phyloP scores from a whole-genome alignment of 23 red algal species.

The Gracilariopsis chorda region DNA sequence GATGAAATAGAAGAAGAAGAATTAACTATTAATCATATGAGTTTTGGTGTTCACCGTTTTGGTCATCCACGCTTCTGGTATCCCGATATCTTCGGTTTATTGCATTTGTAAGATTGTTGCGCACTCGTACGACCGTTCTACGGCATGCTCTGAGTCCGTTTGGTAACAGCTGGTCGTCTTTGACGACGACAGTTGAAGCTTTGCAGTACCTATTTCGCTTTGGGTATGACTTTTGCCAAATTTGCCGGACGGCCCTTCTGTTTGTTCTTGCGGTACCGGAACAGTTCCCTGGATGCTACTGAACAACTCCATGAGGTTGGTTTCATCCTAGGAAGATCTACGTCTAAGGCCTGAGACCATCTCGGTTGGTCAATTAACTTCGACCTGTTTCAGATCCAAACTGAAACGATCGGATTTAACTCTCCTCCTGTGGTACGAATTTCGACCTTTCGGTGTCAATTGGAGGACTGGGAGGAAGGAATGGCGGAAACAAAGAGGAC shows the following conservation, averaged over 20 bases:
- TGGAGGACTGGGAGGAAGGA: too few species aligned
- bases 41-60: background rate
- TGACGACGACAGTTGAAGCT: background rate
- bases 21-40: too few species aligned
- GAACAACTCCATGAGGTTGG: background rate
- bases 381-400: background rate
- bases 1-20: too few species aligned
- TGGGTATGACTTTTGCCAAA: background rate
- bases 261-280: background rate
- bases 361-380: background rate
- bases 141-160: background rate
- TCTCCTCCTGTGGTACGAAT: background rate
- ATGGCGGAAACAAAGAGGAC: too few species aligned
- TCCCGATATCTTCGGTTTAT: background rate
- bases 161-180: background rate
- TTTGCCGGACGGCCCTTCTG: background rate
- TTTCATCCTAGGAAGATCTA: background rate
- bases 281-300: background rate
- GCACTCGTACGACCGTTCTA: background rate
- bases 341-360: background rate
- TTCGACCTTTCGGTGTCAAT: background rate
- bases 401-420: background rate
- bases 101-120: background rate
- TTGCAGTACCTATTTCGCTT: too few species aligned
- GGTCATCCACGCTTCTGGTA: background rate